Base-by-base conservation (phyloP, 768 basidiomycete species). In the Agaricus blazei region DNA sequence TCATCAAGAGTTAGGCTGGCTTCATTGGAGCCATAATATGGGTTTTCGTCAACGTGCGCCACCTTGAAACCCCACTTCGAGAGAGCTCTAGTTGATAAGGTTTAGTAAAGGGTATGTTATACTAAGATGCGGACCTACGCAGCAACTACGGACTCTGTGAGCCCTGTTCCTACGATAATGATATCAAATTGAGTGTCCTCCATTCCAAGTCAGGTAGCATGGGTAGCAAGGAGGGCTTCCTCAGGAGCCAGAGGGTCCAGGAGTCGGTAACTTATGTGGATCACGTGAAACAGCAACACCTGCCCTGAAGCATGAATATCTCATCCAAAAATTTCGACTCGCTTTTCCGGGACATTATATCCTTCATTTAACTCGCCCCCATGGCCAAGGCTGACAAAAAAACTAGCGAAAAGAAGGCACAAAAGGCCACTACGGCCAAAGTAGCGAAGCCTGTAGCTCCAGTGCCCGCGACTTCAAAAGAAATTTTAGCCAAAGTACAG, bases 41-140 rank as follows among this genome's bases (percentile, higher is more conserved):
- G 66, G 60, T 94, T 90, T 15, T 76, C 70, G 67, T 98, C 96
- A 59, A 98, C 70, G 61, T 98, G 96, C 0, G 90, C 90, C 27
- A 98, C 85, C 58, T 81, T 88, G 69, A 88, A 85, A 43, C 93
- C 93, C 48, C 90, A 83, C 69, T 93, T 94, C 0, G 95, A 84
- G 43, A 98, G 81, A 0, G 95, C 87, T 41, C 95, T 98, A 69
- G 58, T 58, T 51, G 47, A 58, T 29, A 58, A 34, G 50, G 42
- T 38, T 51, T 46, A 59, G 19, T 28, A 52, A 52, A 14, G 8
- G 23, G 24, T 24, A 23, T 24, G 1, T 15, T 15, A 47, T 19
- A 15, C 15, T 50, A 71, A 44, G 44, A 29, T 47, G 38, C 28
- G 14, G 28, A 61, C 91, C 81, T 72, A 96, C 93, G 94, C 92